Conservation (phyloP, 192 early-diverging fungal genomes). For the Physocladia obscura region DNA sequence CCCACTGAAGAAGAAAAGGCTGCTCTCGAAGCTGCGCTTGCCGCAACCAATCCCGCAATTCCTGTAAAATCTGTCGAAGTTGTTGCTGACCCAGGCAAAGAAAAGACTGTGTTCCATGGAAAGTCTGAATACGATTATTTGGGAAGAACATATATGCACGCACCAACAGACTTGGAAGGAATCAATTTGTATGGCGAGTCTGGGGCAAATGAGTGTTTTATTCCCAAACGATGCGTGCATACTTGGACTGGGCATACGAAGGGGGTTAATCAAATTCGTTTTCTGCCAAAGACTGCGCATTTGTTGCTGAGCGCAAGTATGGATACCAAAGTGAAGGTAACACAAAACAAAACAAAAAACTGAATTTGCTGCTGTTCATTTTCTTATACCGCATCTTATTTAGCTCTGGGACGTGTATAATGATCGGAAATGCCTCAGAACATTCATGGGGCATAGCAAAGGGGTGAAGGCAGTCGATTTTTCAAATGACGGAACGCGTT, state of each 20-base stretch:
- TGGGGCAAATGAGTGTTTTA: constrained; percentile 75
- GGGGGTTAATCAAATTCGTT: constrained; percentile 85
- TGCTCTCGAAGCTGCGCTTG: constrained; percentile 36
- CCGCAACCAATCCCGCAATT: constrained; percentile 8
- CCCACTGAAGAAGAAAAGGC: constrained; percentile 51
- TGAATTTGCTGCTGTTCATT: no score
- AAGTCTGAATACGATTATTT: constrained; percentile 84
- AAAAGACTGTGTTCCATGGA: constrained; percentile 86
- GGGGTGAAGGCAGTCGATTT: constrained; percentile 91
- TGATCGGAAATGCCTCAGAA: constrained; percentile 80
- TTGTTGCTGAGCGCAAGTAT: constrained; percentile 86
- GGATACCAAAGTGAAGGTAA: constrained; percentile 94
- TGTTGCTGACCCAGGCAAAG: constrained; percentile 55
- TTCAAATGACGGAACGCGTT: constrained; percentile 78
- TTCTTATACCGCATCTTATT: background rate
- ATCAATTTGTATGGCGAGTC: constrained; percentile 72
- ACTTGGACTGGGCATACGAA: constrained; percentile 93
- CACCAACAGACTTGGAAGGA: constrained; percentile 81
- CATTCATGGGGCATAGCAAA: constrained; percentile 89
- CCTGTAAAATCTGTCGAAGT: constrained; percentile 17
- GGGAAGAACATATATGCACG: constrained; percentile 94
- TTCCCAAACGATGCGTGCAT: constrained; percentile 83
- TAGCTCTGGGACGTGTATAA: constrained; percentile 94
- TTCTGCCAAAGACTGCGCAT: constrained; percentile 89
- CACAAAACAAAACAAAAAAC: no score